Percentiles rank a stretch among this genome's conserved stretches.
Evolutionary conservation across 768 basidiomycete genomes (phyloP).

Genomic region (Pisolithus tinctorius): DNA sequence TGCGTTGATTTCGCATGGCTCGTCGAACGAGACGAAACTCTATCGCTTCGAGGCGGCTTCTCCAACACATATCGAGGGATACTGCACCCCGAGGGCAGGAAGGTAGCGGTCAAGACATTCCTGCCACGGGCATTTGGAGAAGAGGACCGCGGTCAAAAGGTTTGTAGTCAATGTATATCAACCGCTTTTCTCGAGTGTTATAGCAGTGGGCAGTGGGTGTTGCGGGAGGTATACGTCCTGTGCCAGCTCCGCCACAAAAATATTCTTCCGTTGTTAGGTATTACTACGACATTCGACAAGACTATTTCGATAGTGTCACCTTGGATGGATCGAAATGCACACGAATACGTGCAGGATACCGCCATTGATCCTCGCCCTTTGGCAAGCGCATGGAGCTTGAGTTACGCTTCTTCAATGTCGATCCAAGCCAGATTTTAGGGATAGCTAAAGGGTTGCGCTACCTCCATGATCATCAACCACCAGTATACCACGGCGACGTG

Average conservation of each 20-base stretch:
- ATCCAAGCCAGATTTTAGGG: background rate
- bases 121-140: background rate
- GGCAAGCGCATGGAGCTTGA: background rate
- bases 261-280: constrained; percentile 12
- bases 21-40: background rate
- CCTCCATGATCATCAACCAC: background rate
- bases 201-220: background rate
- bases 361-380: background rate
- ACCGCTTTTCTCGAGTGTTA: background rate
- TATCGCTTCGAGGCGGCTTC: background rate
- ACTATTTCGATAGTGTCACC: constrained; percentile 15
- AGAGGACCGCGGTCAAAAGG: background rate
- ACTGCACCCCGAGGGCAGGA: background rate
- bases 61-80: background rate
- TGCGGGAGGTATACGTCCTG: constrained; percentile 5
- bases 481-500: background rate
- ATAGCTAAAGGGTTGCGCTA: background rate
- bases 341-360: background rate
- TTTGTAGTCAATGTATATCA: background rate
- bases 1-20: background rate
- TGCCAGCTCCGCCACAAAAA: constrained; percentile 10
- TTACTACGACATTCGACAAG: constrained; percentile 12
- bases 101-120: background rate
- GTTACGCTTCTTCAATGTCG: background rate
- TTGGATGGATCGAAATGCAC: constrained; percentile 7